Conservation (phyloP, 768 basidiomycete genomes). For the Boletus eberwhitei region DNA sequence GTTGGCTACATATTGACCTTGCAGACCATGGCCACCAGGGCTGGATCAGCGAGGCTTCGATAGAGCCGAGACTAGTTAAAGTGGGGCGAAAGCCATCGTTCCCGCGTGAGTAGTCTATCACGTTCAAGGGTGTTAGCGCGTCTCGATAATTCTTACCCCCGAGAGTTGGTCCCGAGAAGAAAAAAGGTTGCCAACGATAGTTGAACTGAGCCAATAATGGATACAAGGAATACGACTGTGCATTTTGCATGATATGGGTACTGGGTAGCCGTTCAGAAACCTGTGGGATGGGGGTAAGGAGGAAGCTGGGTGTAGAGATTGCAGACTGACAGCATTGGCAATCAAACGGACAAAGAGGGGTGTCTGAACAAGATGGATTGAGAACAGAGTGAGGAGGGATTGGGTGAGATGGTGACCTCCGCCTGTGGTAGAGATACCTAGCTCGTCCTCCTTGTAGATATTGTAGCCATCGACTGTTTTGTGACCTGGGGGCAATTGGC, state of each 20-base stretch:
- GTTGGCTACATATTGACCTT: slow-evolving; percentile 67
- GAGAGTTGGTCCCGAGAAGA: not conserved
- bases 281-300: slow-evolving; percentile 11
- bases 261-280: slow-evolving; percentile 20
- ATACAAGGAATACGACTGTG: slow-evolving; percentile 1
- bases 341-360: slow-evolving; percentile 83
- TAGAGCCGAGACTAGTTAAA: slow-evolving; percentile 39
- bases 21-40: slow-evolving; percentile 39
- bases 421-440: slow-evolving; percentile 62
- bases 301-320: not conserved
- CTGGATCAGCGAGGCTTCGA: slow-evolving; percentile 52
- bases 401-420: slow-evolving; percentile 55
- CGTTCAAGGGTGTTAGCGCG: not conserved
- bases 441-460: slow-evolving; percentile 81
- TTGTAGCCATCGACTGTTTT: slow-evolving; percentile 78
- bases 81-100: not conserved
- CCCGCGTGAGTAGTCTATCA: not conserved
- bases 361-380: slow-evolving; percentile 49
- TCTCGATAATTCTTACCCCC: not conserved
- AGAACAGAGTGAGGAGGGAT: slow-evolving; percentile 10
- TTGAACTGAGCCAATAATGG: not conserved
- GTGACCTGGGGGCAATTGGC: slow-evolving; percentile 47
- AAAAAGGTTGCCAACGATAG: not conserved
- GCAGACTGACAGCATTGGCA: slow-evolving; percentile 75
- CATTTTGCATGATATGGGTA: not conserved